Conservation (phyloP, 495 filamentous ascomycete species). For the Apiosordaria backusii region DNA sequence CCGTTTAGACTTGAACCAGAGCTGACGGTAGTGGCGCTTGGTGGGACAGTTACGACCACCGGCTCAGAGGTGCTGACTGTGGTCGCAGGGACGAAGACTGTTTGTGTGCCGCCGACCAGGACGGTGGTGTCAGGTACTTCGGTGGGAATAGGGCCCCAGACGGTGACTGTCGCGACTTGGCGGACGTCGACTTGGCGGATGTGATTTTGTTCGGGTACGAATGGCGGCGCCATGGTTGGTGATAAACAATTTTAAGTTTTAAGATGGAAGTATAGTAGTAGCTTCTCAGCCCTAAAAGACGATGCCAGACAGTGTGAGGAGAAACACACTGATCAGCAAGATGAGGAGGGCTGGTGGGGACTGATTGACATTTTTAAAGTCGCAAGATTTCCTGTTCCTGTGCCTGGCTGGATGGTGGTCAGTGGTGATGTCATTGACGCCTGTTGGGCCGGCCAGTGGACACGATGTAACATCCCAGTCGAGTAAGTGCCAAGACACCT, state of each 20-base stretch:
- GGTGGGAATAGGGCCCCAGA: not conserved
- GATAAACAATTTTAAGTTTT: not conserved
- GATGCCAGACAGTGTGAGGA: not conserved
- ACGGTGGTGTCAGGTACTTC: not conserved
- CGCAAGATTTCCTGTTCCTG: not conserved
- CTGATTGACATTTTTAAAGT: not conserved
- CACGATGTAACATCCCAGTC: not conserved
- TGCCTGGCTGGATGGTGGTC: not conserved
- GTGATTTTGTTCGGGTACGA: not conserved
- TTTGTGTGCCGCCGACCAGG: not conserved
- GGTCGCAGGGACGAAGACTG: not conserved
- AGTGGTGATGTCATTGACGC: constrained; percentile 9
- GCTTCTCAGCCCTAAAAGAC: not conserved
- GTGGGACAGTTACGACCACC: not conserved
- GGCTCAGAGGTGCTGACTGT: not conserved
- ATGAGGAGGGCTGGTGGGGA: not conserved
- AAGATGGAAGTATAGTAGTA: not conserved
- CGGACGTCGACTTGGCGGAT: not conserved
- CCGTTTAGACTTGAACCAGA: not conserved
- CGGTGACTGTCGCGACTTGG: not conserved
- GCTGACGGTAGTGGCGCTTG: no score
- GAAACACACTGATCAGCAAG: not conserved
- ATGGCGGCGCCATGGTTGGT: not conserved
- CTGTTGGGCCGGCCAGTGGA: not conserved
- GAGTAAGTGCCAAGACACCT: not conserved